phyloP scores from a whole-genome alignment of 208 protist genomes.

The Phytomonas sp. region DNA sequence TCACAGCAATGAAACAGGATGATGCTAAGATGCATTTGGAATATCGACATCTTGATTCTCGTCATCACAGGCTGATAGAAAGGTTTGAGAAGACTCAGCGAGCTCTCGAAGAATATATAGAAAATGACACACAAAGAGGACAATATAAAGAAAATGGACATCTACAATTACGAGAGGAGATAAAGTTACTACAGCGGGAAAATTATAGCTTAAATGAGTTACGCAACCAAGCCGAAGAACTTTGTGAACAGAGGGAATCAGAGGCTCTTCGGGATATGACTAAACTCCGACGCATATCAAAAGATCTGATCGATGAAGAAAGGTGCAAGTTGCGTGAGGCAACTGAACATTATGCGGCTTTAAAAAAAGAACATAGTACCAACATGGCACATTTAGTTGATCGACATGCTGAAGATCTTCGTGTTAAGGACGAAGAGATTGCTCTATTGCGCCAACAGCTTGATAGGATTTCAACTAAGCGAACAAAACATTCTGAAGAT shows the following conservation, averaged over 20 bases:
- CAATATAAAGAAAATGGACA: constrained; percentile 37
- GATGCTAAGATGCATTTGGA: constrained; percentile 68
- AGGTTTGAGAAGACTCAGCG: constrained; percentile 35
- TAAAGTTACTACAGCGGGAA: constrained; percentile 51
- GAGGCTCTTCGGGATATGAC: constrained; percentile 74
- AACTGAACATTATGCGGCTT: constrained; percentile 27
- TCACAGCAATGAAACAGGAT: constrained; percentile 26
- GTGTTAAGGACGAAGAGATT: constrained; percentile 42
- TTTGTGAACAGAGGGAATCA: constrained; percentile 58
- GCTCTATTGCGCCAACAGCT: constrained; percentile 29
- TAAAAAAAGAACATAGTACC: constrained; percentile 30
- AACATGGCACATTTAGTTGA: constrained; percentile 41
- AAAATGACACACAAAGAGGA: constrained; percentile 24
- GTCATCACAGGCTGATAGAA: constrained; percentile 50
- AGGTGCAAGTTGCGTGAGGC: constrained; percentile 29
- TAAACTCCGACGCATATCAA: constrained; percentile 46
- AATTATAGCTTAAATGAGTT: constrained; percentile 51
- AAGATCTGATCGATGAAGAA: constrained; percentile 56
- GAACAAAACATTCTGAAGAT: constrained; percentile 17
- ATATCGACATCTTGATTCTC: constrained; percentile 66
- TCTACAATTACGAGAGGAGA: constrained; percentile 35
- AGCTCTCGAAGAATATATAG: constrained; percentile 34
- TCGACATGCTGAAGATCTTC: constrained; percentile 28
- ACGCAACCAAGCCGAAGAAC: constrained; percentile 62
- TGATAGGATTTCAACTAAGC: constrained; percentile 23